A percentile compares a stretch with the other conserved stretches of the same genome.
Conservation (phyloP, 2,329 filamentous ascomycete genomes). For the Fusarium pseudocircinatum region DNA sequence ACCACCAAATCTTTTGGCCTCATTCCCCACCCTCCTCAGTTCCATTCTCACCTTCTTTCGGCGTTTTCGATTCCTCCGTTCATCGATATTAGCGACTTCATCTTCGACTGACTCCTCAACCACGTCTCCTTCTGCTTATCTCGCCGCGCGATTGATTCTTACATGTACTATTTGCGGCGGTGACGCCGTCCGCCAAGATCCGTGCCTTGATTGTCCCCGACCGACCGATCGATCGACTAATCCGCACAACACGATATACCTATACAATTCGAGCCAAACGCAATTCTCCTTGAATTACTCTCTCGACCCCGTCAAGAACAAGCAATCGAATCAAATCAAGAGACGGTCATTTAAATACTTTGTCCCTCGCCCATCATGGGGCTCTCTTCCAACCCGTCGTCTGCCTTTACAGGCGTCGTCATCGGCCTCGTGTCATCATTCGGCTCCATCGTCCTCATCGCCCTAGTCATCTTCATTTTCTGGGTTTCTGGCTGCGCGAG, state of each 20-base stretch:
- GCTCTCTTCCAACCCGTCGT: constrained; percentile 49
- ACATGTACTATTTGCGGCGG: constrained; percentile 43
- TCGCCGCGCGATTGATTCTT: constrained; percentile 40
- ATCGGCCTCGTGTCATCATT: constrained; percentile 96
- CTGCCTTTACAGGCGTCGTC: constrained; percentile 78
- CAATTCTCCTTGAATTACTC: constrained; percentile 8
- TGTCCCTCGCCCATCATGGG: constrained; percentile 42
- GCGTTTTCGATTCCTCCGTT: constrained; percentile 10
- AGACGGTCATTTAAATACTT: background rate
- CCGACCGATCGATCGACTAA: constrained; percentile 31
- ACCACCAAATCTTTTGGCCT: constrained; percentile 16
- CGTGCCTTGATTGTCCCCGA: constrained; percentile 33
- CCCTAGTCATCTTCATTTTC: constrained; percentile 90
- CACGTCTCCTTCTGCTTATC: constrained; percentile 7
- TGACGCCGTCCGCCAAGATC: constrained; percentile 43
- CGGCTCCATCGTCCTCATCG: constrained; percentile 87
- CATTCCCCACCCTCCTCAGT: constrained; percentile 8
- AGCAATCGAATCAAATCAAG: background rate
- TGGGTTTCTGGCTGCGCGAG: constrained; percentile 75
- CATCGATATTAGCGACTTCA: constrained; percentile 3
- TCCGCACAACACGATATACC: constrained; percentile 31
- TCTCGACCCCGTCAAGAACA: background rate
- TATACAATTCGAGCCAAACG: constrained; percentile 23
- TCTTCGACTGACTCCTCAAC: background rate
- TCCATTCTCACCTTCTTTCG: constrained; percentile 18